Evolutionary conservation across 257 asterid genomes (phyloP).

Genomic region (Linaria vulgaris): DNA sequence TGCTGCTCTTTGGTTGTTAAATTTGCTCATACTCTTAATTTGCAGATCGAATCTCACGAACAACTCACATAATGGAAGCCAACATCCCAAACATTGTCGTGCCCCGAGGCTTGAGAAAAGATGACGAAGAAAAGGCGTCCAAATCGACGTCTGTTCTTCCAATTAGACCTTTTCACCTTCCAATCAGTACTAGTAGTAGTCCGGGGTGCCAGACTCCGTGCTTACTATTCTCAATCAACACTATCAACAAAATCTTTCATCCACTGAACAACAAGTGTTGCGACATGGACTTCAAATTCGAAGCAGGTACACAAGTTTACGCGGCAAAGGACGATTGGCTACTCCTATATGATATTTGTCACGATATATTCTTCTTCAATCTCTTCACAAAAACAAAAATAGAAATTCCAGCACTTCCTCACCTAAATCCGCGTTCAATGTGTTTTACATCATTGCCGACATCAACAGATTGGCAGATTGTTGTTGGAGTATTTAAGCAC

Average conservation of each 20-base stretch:
- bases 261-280: background rate
- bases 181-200: background rate
- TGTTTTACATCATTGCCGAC: conserved; percentile 13
- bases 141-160: background rate
- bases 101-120: too few relatives aligned
- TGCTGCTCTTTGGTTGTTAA: too few relatives aligned
- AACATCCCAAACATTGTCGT: too few relatives aligned
- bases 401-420: background rate
- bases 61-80: too few relatives aligned
- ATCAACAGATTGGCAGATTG: conserved; percentile 1
- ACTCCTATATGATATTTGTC: background rate
- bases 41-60: too few relatives aligned
- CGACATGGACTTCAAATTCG: background rate
- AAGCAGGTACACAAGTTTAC: background rate
- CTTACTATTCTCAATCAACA: background rate
- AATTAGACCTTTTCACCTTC: background rate
- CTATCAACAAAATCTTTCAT: background rate
- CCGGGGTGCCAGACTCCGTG: background rate
- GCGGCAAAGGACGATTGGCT: conserved; percentile 15
- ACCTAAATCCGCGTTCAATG: background rate
- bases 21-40: too few relatives aligned
- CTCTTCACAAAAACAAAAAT: background rate
- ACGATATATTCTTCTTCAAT: background rate
- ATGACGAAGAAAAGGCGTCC: too few relatives aligned
- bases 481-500: background rate